Percentiles rank a stretch among this genome's conserved stretches.
Evolutionary conservation across 2,329 filamentous ascomycete genomes (phyloP).

Genomic region (Orbilia quercus): DNA sequence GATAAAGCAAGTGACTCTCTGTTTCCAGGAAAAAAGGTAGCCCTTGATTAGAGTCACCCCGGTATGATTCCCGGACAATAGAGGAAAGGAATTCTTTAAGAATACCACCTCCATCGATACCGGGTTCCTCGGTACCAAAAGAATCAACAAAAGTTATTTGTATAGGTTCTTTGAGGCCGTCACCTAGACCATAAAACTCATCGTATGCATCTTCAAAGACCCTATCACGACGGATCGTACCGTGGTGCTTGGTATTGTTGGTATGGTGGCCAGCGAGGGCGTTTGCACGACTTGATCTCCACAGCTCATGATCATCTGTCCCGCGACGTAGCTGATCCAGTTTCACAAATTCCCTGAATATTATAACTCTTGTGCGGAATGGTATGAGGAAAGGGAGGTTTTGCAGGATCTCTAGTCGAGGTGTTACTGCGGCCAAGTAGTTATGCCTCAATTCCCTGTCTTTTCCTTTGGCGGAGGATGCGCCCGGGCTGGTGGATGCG

Average conservation of each 20-base stretch:
- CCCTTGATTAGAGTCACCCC: constrained; percentile 65
- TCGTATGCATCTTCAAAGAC: constrained; percentile 88
- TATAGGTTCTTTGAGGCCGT: constrained; percentile 90
- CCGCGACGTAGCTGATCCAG: constrained; percentile 76
- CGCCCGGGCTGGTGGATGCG: constrained; percentile 73
- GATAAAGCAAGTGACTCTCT: constrained; percentile 85
- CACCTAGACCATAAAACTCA: constrained; percentile 82
- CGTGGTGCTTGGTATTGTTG: constrained; percentile 73
- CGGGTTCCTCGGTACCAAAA: constrained; percentile 86
- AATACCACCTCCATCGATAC: constrained; percentile 95
- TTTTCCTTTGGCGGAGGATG: constrained; percentile 74
- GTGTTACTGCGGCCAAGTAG: constrained; percentile 80
- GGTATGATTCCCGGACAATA: constrained; percentile 86
- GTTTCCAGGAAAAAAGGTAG: constrained; percentile 82
- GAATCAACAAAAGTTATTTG: constrained; percentile 96
- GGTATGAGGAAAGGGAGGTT: constrained; percentile 98
- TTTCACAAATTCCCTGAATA: constrained; percentile 91
- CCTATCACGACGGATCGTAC: constrained; percentile 79
- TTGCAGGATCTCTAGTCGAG: constrained; percentile 87
- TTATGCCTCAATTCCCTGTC: constrained; percentile 63
- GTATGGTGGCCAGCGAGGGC: constrained; percentile 62
- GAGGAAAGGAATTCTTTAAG: constrained; percentile 97
- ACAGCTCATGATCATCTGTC: constrained; percentile 32
- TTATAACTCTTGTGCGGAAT: constrained; percentile 88
- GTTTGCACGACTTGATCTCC: constrained; percentile 61